Evolutionary conservation across 1,284 basidiomycete genomes (phyloP), one percentile per base, ranked within the genome.

Genomic region (Fomitopsis schrenkii): DNA sequence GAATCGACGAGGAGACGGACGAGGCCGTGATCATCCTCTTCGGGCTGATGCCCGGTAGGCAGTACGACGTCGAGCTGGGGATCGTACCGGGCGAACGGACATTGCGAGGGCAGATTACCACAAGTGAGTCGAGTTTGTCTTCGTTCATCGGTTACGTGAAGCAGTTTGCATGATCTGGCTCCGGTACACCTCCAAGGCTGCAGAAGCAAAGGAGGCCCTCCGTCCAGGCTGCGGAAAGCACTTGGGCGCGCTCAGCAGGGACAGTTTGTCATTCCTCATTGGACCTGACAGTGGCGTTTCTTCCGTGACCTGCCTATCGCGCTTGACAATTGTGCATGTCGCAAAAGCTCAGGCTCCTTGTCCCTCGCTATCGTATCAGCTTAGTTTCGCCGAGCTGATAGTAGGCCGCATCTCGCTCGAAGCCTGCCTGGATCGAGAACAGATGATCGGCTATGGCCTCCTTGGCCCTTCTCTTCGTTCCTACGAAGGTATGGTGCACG

Each of bases 11-110:
- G 50, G 83, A 86, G 56, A 79, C 80, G 0, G 90, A 92, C 64
- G 90, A 93, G 69, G 91, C 88, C 0, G 82, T 93, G 59, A 89
- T 93, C 58, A 88, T 93, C 64, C 82, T 93, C 35, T 92, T 90
- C 63, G 90, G 89, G 3, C 80, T 94, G 44, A 83, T 91, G 79
- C 91, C 91, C 10, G 88, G 89, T 3, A 79, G 88, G 59, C 87
- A 89, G 68, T 93, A 94, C 66, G 90, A 92, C 66, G 85, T 94
- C 62, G 88, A 91, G 68, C 76, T 94, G 5, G 87, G 81, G 0
- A 78, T 93, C 26, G 83, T 87, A 7, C 85, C 86, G n/a, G 82
- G 80, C 12, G 84, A 83, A 64, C 77, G 77, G 41, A 78, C 77
- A 45, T 74, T 77, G 46, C 77, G 83, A 50, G 79, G 78, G 57